A percentile compares a stretch with the other conserved stretches of the same genome.
These are phyloP conservation scores for Heracleum sosnowskyi DNA, from an alignment of 129 eudicot genomes.

Conservation along the genomic window DNA sequence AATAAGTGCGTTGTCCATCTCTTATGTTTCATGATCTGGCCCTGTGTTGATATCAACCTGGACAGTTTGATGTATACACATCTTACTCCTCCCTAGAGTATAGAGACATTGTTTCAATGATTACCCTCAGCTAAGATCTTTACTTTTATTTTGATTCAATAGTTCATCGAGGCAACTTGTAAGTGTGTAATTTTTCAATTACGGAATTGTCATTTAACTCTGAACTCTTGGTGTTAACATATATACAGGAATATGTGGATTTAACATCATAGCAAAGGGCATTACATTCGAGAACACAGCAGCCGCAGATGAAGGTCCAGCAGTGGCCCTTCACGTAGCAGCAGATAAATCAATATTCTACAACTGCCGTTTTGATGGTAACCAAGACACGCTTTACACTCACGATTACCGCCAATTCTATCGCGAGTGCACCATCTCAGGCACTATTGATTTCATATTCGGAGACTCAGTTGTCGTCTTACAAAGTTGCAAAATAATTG, in stretches of 20 bases:
- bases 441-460: conserved; percentile 51
- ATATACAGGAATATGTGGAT: conserved; percentile 25
- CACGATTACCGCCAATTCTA: conserved; percentile 40
- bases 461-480: conserved; percentile 41
- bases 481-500: conserved; percentile 34
- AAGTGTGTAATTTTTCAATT: neutral
- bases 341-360: conserved; percentile 34
- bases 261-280: conserved; percentile 35
- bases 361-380: conserved; percentile 38
- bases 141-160: too few relatives aligned
- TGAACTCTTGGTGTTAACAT: neutral
- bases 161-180: neutral
- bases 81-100: neutral
- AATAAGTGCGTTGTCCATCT: neutral
- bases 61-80: too few relatives aligned
- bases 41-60: neutral
- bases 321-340: conserved; percentile 43
- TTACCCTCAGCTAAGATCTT: neutral
- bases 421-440: conserved; percentile 38
- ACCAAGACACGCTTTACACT: conserved; percentile 42
- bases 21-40: neutral
- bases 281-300: conserved; percentile 46
- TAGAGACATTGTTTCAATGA: too few relatives aligned
- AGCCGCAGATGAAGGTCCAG: conserved; percentile 34
- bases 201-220: neutral